Percentiles rank a stretch among this genome's conserved stretches.
Conservation (phyloP, 306 rosid species). For the Betula pendula region DNA sequence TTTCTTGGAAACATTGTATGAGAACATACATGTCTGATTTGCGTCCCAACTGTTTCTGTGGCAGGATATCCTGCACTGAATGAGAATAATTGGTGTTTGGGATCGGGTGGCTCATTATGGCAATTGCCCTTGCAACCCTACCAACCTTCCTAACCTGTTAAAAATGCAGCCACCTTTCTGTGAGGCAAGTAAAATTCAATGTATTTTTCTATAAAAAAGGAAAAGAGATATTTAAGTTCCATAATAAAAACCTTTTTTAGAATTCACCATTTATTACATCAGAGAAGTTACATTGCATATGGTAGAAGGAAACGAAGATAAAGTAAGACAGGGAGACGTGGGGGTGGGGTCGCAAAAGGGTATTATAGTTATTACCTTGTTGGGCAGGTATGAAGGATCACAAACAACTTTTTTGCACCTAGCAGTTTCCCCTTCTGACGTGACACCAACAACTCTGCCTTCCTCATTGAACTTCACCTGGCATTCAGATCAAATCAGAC, state of each 20-base stretch:
- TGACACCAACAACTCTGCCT: constrained; percentile 84
- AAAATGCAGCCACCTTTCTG: constrained; percentile 26
- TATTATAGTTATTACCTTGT: constrained; percentile 57
- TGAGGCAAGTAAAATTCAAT: constrained; percentile 12
- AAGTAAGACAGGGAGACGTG: no score
- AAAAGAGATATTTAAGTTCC: background rate
- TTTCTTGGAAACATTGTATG: background rate
- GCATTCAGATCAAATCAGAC: constrained; percentile 31
- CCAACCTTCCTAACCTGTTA: constrained; percentile 94
- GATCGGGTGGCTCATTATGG: constrained; percentile 93
- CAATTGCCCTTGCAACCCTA: constrained; percentile 95
- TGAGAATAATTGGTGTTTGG: constrained; percentile 83
- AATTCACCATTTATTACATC: constrained; percentile 5
- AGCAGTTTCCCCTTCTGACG: constrained; percentile 99
- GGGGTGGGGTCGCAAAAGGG: background rate
- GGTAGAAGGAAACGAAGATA: background rate
- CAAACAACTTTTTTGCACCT: constrained; percentile 91
- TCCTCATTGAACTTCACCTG: constrained; percentile 89
- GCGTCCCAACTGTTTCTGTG: constrained; percentile 96
- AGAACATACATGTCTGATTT: constrained; percentile 93
- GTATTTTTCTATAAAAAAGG: background rate
- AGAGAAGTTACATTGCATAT: background rate
- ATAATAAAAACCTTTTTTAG: no score
- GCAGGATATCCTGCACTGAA: constrained; percentile 90
- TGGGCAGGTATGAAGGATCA: constrained; percentile 90